These are phyloP conservation scores for Podosphaera fusca DNA, from an alignment of 2,329 filamentous ascomycete genomes.

Conservation along the genomic window DNA sequence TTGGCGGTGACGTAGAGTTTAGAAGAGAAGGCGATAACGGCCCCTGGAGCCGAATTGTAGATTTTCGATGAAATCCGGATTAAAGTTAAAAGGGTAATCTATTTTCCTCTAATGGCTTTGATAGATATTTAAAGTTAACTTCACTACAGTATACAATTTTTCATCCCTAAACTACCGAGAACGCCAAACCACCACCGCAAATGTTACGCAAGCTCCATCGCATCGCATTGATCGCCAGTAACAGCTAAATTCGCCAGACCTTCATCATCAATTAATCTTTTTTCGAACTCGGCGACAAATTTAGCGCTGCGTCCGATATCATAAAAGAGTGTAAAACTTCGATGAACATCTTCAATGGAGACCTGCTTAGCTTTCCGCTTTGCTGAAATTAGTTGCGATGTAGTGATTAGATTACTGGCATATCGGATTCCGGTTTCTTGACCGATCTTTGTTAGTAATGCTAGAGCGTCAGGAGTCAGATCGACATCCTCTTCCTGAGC, in stretches of 20 bases:
- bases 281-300: conserved; percentile 78
- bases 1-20: conserved; percentile 72
- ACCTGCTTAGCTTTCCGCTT: conserved; percentile 76
- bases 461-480: conserved; percentile 67
- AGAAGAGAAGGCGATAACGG: conserved; percentile 29
- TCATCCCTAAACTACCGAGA: not conserved
- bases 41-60: conserved; percentile 17
- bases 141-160: not conserved
- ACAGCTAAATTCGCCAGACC: conserved; percentile 52
- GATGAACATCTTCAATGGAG: conserved; percentile 67
- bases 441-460: conserved; percentile 85
- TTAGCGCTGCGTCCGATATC: conserved; percentile 71
- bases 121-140: no score
- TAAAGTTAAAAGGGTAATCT: no score
- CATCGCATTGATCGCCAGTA: conserved; percentile 35
- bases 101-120: no score
- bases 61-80: conserved; percentile 14
- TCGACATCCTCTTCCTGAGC: conserved; percentile 94
- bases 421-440: conserved; percentile 81
- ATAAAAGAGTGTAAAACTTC: conserved; percentile 85
- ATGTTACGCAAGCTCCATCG: conserved; percentile 30
- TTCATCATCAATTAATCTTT: conserved; percentile 72
- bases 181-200: not conserved
- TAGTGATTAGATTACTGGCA: conserved; percentile 94
- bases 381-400: conserved; percentile 64